Conservation (phyloP, 805 yeast species). For the Candida orba region DNA sequence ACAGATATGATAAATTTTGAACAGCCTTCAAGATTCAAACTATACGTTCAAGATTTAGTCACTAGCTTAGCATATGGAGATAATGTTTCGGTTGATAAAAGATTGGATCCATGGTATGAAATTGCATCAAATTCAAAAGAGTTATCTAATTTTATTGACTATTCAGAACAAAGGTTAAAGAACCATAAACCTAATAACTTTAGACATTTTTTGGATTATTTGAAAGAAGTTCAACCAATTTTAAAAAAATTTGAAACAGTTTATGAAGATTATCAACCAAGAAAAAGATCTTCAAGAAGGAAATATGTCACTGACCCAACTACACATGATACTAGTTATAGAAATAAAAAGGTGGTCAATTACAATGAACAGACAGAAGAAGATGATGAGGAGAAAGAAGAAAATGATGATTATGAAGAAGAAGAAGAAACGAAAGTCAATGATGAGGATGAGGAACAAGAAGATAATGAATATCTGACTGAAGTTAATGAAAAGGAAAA, state of each 20-base stretch:
- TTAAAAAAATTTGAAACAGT: slow-evolving; percentile 15
- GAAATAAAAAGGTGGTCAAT: slow-evolving; percentile 7
- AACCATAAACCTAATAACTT: slow-evolving; percentile 3
- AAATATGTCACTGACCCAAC: slow-evolving; percentile 12
- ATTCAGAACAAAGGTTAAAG: slow-evolving; percentile 4
- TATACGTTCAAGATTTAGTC: slow-evolving; percentile 21
- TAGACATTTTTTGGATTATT: slow-evolving; percentile 9
- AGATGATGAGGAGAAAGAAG: slow-evolving; percentile 11
- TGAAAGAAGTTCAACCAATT: slow-evolving; percentile 10
- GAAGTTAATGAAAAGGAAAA: slow-evolving; percentile 11
- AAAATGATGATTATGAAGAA: slow-evolving; percentile 8
- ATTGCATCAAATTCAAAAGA: slow-evolving; percentile 14
- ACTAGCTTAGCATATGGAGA: slow-evolving; percentile 10
- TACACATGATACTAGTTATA: slow-evolving; percentile 12
- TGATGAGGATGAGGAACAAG: slow-evolving; percentile 7
- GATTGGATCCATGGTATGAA: slow-evolving; percentile 23
- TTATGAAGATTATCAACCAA: slow-evolving; percentile 9
- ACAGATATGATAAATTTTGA: slow-evolving; percentile 6
- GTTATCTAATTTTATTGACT: slow-evolving; percentile 11
- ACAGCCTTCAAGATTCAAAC: slow-evolving; percentile 21
- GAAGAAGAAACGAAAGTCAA: slow-evolving; percentile 4
- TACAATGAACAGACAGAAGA: slow-evolving; percentile 7
- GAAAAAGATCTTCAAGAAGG: slow-evolving; percentile 16
- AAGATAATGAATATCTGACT: slow-evolving; percentile 8
- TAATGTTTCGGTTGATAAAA: not conserved